Evolutionary conservation across 2,329 filamentous ascomycete species (phyloP), one percentile per base, ranked within the genome.

Genomic region (Aureobasidium sp.): DNA sequence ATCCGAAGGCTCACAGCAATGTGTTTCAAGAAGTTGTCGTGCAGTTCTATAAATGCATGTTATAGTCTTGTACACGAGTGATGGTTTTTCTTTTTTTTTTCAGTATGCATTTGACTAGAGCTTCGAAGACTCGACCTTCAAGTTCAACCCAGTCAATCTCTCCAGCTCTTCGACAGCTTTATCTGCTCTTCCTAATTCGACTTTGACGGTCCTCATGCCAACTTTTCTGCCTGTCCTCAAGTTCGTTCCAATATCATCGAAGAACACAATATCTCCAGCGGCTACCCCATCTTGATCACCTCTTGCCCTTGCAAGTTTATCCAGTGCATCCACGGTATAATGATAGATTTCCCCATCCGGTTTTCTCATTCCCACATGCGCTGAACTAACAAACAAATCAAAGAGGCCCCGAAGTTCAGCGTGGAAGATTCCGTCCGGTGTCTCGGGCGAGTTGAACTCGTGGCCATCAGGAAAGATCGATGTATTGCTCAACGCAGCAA

Each of bases 241-340:
- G 72, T 99, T 99, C 75, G 92, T 87, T 1, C 94, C 94, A 72
- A 99, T 96, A 69, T 97, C 92, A 72, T 97, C 94, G 55, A 97
- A 76, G 72, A 99, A 99, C 5, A 96, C 76, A 48, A 97, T 79
- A 61, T 97, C 90, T 0, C 77, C 77, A 0, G 87, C 77, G 62
- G 77, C 73, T 9, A 95, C 78, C 0, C 81, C 17, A 73, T 74
- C 78, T 81, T 82, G 4, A 79, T 67, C 77, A 79, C 65, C 77
- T 72, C 84, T 84, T 27, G 78, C 74, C 70, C 76, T 79, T 1
- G 86, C 84, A 66, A 84, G 84, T 64, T 83, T 80, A 68, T 89
- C 80, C 66, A 94, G 79, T 67, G 84, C 81, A 61, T 80, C 74
- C 51, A 96, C 73, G 0, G 93, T 87, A 66, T 89, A 79, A 67